A percentile compares a stretch with the other conserved stretches of the same genome.
These are phyloP conservation scores for Camellia lanceoleosa DNA, from an alignment of 148 eudicot species.

Conservation along the genomic window DNA sequence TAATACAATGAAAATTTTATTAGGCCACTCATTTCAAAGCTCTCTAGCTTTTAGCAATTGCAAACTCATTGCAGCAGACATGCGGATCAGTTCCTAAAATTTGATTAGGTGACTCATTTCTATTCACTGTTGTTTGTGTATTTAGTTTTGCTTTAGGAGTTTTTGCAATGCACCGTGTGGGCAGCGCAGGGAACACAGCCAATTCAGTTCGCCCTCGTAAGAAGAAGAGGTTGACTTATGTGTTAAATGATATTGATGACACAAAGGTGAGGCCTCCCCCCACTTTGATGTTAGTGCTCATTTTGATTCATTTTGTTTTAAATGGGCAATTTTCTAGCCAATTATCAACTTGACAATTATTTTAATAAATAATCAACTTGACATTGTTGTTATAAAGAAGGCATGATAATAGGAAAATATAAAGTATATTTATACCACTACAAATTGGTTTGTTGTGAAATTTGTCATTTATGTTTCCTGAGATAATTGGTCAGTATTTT, in stretches of 20 bases:
- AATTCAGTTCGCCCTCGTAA: slow-evolving; percentile 81
- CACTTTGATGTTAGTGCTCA: background rate
- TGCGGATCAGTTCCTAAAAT: background rate
- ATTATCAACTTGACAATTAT: background rate
- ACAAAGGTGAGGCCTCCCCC: slow-evolving; percentile 54
- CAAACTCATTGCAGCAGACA: background rate
- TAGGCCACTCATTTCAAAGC: too few relatives aligned
- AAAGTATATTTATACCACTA: slow-evolving; percentile 6
- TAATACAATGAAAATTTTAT: too few relatives aligned
- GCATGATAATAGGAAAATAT: background rate
- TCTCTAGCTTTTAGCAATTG: background rate
- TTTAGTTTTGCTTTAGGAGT: slow-evolving; percentile 25
- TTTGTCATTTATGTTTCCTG: background rate
- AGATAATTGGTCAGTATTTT: background rate
- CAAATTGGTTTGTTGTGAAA: background rate
- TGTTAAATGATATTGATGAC: slow-evolving; percentile 76
- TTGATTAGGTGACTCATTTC: background rate
- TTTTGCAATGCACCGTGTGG: slow-evolving; percentile 88
- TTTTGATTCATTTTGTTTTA: slow-evolving; percentile 1
- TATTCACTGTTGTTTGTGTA: background rate
- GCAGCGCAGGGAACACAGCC: slow-evolving; percentile 79
- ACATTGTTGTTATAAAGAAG: background rate
- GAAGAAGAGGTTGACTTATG: slow-evolving; percentile 89
- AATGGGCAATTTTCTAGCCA: background rate
- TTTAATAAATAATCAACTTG: background rate